A percentile compares a stretch with the other conserved stretches of the same genome.
These are phyloP conservation scores for Leucosporidium yakuticum DNA, from an alignment of 768 basidiomycete species.

Conservation along the genomic window DNA sequence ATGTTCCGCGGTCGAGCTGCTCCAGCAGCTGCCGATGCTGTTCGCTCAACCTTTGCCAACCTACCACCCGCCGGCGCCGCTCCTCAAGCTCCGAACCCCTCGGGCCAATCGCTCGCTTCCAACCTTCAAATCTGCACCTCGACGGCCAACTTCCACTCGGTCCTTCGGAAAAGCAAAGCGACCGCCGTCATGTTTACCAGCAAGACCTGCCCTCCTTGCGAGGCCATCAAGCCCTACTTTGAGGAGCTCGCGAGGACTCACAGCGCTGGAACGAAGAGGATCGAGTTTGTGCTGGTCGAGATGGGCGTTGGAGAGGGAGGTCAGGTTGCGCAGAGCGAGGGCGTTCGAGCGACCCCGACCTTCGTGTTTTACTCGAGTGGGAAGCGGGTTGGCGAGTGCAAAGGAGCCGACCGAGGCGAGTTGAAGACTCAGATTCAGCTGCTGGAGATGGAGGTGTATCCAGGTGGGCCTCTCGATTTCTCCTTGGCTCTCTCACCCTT, in stretches of 20 bases:
- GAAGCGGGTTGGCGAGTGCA: slow-evolving; percentile 62
- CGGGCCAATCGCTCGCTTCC: slow-evolving; percentile 51
- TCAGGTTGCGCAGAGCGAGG: slow-evolving; percentile 58
- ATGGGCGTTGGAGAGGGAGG: slow-evolving; percentile 59
- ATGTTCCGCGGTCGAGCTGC: slow-evolving; percentile 56
- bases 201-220: slow-evolving; percentile 68
- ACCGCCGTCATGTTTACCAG: slow-evolving; percentile 78
- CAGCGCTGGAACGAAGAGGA: slow-evolving; percentile 44
- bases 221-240: slow-evolving; percentile 75
- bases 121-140: slow-evolving; percentile 71
- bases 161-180: slow-evolving; percentile 62
- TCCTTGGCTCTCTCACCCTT: not conserved
- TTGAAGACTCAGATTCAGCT: slow-evolving; percentile 67
- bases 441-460: slow-evolving; percentile 68
- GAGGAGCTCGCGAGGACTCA: slow-evolving; percentile 59
- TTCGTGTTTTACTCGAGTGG: slow-evolving; percentile 82
- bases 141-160: slow-evolving; percentile 60
- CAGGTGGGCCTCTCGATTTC: slow-evolving; percentile 53
- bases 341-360: slow-evolving; percentile 73
- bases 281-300: slow-evolving; percentile 81
- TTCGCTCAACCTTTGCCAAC: slow-evolving; percentile 38
- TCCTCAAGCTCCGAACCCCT: slow-evolving; percentile 30
- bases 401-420: slow-evolving; percentile 64
- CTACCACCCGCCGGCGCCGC: slow-evolving; percentile 5
- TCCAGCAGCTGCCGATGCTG: not conserved